Evolutionary conservation across 306 rosid genomes (phyloP).

Genomic region (Biancaea sappan): DNA sequence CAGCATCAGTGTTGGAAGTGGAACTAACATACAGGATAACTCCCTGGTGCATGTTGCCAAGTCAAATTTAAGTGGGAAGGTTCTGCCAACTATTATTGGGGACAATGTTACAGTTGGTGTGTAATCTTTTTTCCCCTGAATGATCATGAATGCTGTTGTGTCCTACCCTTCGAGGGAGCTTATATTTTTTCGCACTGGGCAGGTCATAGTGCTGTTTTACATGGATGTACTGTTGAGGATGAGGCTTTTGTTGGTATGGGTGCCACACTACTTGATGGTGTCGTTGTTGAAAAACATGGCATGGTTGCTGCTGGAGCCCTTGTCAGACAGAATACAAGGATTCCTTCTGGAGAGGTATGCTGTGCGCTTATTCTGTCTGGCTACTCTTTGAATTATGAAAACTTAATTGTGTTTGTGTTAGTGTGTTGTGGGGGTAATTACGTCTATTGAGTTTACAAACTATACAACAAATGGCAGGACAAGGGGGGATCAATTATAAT

Average conservation of each 20-base stretch:
- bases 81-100: slow-evolving; percentile 81
- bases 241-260: slow-evolving; percentile 98
- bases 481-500: slow-evolving; percentile 5
- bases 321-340: slow-evolving; percentile 82
- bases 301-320: slow-evolving; percentile 98
- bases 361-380: slow-evolving; percentile 8
- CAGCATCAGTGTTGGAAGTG: slow-evolving; percentile 81
- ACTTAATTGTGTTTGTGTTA: slow-evolving; percentile 10
- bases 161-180: slow-evolving; percentile 2
- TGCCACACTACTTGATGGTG: slow-evolving; percentile 78
- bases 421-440: slow-evolving; percentile 29
- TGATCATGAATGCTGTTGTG: slow-evolving; percentile 25
- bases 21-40: slow-evolving; percentile 95
- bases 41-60: slow-evolving; percentile 95
- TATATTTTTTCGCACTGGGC: slow-evolving; percentile 24
- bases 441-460: slow-evolving; percentile 11
- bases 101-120: slow-evolving; percentile 90
- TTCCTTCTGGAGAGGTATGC: slow-evolving; percentile 87
- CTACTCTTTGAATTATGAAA: not conserved
- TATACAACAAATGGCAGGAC: not conserved
- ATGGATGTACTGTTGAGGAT: slow-evolving; percentile 88
- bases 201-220: slow-evolving; percentile 89
- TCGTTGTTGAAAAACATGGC: slow-evolving; percentile 79
- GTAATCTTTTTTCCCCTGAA: slow-evolving; percentile 44
- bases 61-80: slow-evolving; percentile 86